Conservation (phyloP, 2,329 filamentous ascomycete genomes). For the Beauveria sp. region DNA sequence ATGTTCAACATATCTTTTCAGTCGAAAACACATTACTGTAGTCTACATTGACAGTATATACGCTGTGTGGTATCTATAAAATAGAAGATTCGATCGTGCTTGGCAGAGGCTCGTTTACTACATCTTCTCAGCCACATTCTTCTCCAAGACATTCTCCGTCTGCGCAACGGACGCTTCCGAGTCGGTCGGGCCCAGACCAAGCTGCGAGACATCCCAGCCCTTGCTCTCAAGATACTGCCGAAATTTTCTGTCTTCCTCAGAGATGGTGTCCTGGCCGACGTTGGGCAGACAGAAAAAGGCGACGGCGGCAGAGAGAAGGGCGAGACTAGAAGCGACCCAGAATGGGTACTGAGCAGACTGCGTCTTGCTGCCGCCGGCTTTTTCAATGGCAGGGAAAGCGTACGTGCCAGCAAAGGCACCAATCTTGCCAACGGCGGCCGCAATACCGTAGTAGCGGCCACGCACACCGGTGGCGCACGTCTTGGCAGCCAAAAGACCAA, state of each 20-base stretch:
- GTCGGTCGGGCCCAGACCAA: conserved; percentile 35
- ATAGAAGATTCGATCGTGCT: neutral
- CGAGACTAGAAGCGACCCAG: conserved; percentile 72
- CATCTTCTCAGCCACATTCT: neutral
- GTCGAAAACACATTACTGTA: neutral
- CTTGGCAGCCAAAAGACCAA: conserved; percentile 79
- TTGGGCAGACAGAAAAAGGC: conserved; percentile 61
- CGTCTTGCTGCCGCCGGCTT: conserved; percentile 46
- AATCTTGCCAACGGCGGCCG: conserved; percentile 67
- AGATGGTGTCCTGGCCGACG: conserved; percentile 80
- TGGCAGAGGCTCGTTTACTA: neutral
- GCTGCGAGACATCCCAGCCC: conserved; percentile 64
- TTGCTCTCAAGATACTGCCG: conserved; percentile 62
- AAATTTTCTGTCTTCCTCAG: conserved; percentile 68
- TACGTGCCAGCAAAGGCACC: conserved; percentile 82
- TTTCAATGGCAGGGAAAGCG: conserved; percentile 67
- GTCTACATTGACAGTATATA: neutral
- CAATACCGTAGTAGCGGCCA: conserved; percentile 64
- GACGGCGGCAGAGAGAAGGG: conserved; percentile 59
- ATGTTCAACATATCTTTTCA: neutral
- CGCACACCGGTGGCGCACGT: conserved; percentile 83
- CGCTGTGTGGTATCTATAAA: neutral
- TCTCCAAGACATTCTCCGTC: neutral
- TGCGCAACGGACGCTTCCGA: neutral
- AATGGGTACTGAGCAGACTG: conserved; percentile 77